Percentiles rank a stretch among this genome's conserved stretches.
Evolutionary conservation across 768 basidiomycete genomes (phyloP).

Genomic region (Boletus eberwhitei): DNA sequence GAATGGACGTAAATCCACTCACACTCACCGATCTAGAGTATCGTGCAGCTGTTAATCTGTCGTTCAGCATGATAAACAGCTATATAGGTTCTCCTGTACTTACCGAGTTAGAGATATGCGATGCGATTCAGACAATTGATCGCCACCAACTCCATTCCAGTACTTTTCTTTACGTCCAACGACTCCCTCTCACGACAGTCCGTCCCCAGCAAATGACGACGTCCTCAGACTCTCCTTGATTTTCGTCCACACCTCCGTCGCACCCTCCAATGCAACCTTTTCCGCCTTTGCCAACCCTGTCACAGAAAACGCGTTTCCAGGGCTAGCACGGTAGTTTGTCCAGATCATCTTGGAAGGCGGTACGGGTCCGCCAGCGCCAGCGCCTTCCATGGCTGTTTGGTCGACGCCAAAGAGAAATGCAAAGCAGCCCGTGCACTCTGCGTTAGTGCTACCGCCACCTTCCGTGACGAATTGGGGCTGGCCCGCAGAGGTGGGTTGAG

Average conservation of each 20-base stretch:
- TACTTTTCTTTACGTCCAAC: background rate
- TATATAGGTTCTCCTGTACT: background rate
- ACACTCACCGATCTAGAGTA: background rate
- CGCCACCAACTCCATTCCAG: background rate
- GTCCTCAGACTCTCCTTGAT: slow-evolving; percentile 44
- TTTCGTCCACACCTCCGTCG: slow-evolving; percentile 42
- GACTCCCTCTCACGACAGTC: slow-evolving; percentile 41
- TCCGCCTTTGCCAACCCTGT: slow-evolving; percentile 42
- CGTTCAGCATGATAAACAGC: background rate
- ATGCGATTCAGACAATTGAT: background rate
- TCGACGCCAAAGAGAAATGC: slow-evolving; percentile 54
- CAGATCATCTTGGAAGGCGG: slow-evolving; percentile 30
- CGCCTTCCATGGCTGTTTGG: background rate
- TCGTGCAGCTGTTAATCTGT: background rate
- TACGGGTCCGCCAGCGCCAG: background rate
- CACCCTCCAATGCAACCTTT: slow-evolving; percentile 47
- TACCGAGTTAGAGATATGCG: background rate
- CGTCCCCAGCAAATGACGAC: slow-evolving; percentile 20
- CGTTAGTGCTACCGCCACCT: slow-evolving; percentile 29
- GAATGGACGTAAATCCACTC: background rate
- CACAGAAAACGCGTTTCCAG: slow-evolving; percentile 35
- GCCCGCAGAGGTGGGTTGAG: slow-evolving; percentile 25
- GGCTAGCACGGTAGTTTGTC: slow-evolving; percentile 19
- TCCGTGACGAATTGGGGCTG: slow-evolving; percentile 44
- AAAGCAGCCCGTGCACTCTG: slow-evolving; percentile 55